Conservation (phyloP, 2,329 filamentous ascomycete species). For the Ambrosiella beaveri region DNA sequence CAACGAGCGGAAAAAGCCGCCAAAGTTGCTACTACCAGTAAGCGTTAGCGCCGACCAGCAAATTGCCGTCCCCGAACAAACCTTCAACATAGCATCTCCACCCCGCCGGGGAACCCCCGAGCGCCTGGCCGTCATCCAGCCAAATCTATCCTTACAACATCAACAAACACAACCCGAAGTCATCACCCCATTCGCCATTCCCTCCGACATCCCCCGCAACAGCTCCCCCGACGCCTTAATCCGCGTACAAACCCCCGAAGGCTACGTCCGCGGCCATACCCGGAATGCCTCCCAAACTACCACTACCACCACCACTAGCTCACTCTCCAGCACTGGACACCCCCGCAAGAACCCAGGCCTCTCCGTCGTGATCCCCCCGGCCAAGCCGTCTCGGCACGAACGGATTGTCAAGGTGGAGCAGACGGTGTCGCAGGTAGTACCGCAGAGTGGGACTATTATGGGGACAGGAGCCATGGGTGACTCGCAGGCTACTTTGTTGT, state of each 20-base stretch:
- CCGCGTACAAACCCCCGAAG: background rate
- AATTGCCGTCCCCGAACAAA: background rate
- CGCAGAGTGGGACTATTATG: background rate
- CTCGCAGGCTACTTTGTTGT: background rate
- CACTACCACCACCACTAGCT: slow-evolving; percentile 12
- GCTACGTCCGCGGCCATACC: background rate
- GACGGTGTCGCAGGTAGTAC: background rate
- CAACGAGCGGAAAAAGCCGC: slow-evolving; percentile 1
- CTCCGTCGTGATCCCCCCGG: background rate
- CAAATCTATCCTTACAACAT: background rate
- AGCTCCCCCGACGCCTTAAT: background rate
- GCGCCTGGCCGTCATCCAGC: background rate
- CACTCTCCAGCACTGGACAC: slow-evolving; percentile 1
- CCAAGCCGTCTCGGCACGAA: background rate
- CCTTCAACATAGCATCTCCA: background rate
- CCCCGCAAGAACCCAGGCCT: slow-evolving; percentile 8
- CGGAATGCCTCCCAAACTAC: background rate
- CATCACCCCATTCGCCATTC: background rate
- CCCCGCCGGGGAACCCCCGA: background rate
- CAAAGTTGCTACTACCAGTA: slow-evolving; percentile 2
- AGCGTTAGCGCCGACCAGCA: background rate
- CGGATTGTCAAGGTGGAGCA: slow-evolving; percentile 3
- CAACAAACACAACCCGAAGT: background rate
- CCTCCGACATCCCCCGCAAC: background rate
- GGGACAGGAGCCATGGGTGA: background rate